Evolutionary conservation across 2,329 filamentous ascomycete species (phyloP), one percentile per base, ranked within the genome.

Genomic region (Aspergillus piperis): DNA sequence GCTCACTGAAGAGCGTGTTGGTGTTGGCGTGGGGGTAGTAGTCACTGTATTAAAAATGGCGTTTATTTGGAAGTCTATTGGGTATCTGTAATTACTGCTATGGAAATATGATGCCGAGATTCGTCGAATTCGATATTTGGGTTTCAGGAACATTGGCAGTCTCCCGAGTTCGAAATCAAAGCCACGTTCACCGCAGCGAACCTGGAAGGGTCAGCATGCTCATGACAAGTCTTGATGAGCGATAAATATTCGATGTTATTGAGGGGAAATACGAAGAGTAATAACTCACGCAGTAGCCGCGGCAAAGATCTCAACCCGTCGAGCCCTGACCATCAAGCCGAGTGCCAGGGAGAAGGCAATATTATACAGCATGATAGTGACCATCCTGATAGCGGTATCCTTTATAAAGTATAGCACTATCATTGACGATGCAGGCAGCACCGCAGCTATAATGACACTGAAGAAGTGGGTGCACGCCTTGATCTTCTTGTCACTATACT

Each of bases 231-330:
- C n/a, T 44, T 13, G 10, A 13, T 25, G 5, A 27, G n/a, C 13
- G 13, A 32, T 23, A 11, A 11, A 1, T 2, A 8, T 8, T 25
- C 8, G 25, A 25, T 25, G 25, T 7, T 25, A 25, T 25, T 25
- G 6, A 25, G 25, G 7, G 25, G 25, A 25, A 25, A 25, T 25
- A 8, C 2, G 25, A 27, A 27, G 8, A 2, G 2, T 27, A 8
- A 27, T 2, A 21, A 41, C 57, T 59, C 27, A 59, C 51, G 57
- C 57, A 15, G 51, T 59, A 5, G 57, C 57, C 11, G 57, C 51
- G 2, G 57, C 57, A 21, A 59, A 54, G 13, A 59, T 54, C 10
- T 59, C 57, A 3, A 42, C 42, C 21, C 27, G 30, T 13, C 57
- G 19, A n/a, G 41, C 57, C 23, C 27, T 44, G 19, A 59, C 57